A percentile compares a stretch with the other conserved stretches of the same genome.
Conservation (phyloP, 441 rosid species). For the Euphorbia neoarborescens region DNA sequence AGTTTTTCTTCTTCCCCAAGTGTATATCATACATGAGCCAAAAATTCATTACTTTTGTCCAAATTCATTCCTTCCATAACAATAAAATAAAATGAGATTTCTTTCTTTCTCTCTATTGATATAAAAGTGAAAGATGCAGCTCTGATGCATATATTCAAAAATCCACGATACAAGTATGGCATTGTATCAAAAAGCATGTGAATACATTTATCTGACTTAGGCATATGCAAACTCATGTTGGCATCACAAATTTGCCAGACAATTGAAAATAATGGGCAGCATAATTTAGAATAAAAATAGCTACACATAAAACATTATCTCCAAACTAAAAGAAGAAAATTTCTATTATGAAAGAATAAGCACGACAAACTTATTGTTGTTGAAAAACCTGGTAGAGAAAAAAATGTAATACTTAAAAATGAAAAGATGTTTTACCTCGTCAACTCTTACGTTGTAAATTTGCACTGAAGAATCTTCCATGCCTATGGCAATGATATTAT, state of each 20-base stretch:
- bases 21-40: constrained; percentile 1
- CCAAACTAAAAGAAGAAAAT: neutral
- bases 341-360: neutral
- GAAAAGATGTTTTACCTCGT: constrained; percentile 45
- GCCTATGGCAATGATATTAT: constrained; percentile 79
- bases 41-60: neutral
- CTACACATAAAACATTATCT: neutral
- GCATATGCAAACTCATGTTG: neutral
- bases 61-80: neutral
- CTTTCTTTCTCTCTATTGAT: neutral
- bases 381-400: neutral
- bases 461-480: constrained; percentile 79
- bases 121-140: neutral
- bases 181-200: neutral
- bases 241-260: neutral
- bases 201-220: neutral
- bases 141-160: neutral
- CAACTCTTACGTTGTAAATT: constrained; percentile 76
- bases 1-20: neutral
- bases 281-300: neutral
- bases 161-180: neutral
- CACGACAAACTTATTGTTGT: neutral
- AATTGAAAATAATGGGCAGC: neutral
- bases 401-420: neutral
- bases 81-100: neutral